Conservation (phyloP, 441 rosid species). For the Croton laevigatus region DNA sequence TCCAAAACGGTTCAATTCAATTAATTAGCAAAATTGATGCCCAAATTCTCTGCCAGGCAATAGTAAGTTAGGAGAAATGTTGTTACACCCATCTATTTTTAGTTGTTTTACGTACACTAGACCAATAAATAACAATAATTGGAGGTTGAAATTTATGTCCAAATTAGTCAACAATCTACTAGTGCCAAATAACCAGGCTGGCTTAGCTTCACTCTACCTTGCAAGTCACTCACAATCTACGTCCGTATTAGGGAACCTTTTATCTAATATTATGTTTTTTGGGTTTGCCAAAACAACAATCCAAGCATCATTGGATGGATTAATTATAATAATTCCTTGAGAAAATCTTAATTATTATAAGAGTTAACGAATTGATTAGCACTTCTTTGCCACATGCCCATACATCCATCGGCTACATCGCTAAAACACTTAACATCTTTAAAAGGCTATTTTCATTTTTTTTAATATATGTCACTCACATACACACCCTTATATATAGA, state of each 20-base stretch:
- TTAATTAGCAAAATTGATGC: too few species aligned
- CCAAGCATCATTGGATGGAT: background rate
- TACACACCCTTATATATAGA: too few species aligned
- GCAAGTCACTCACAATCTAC: background rate
- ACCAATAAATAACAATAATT: conserved; percentile 8
- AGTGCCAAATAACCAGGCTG: background rate
- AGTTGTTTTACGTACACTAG: background rate
- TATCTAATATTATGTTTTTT: background rate
- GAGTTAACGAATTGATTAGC: too few species aligned
- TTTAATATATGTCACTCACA: too few species aligned
- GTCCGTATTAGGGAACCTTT: background rate
- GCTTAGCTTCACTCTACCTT: background rate
- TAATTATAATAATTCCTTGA: too few species aligned
- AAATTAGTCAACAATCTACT: background rate
- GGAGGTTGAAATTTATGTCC: background rate
- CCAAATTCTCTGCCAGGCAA: background rate
- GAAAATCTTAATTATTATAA: too few species aligned
- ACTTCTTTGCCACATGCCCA: too few species aligned
- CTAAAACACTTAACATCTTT: too few species aligned
- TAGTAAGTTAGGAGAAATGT: background rate
- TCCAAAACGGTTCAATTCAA: too few species aligned
- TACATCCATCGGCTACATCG: too few species aligned
- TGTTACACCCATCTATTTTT: background rate
- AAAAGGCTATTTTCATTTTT: too few species aligned
- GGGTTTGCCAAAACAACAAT: background rate